Evolutionary conservation across 441 rosid species (phyloP), one percentile per base, ranked within the genome.

Genomic region (Flueggea neowawraea): DNA sequence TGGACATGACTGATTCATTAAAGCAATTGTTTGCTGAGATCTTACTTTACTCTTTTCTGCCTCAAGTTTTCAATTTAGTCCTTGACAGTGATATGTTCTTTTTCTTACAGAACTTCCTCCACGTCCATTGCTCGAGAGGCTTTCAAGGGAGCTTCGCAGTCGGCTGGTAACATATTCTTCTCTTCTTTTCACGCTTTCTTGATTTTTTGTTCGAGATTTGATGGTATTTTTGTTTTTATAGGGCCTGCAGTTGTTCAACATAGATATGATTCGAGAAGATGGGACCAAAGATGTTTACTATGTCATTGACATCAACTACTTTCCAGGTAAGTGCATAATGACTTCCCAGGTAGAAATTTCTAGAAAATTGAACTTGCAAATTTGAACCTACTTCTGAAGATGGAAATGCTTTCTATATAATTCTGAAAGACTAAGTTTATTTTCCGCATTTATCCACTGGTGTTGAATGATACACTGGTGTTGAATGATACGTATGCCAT

Each of bases 241-340:
- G 98, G 98, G 96, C 57, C 88, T 92, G 28, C 84, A 55, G 39
- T 79, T 92, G 81, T 92, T 92, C 83, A 92, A 92, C 81, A 81
- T 92, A 65, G 97, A 92, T 68, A 83, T 92, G 91, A 90, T 90
- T 49, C 83, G 96, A 8, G 92, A 90, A 74, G 81, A 88, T 67
- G 98, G 89, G 67, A 81, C 85, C 55, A 80, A 76, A 69, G 86
- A 88, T 55, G 55, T 58, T 54, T 92, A 80, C 74, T 88, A 86
- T 60, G 98, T 90, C 67, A 83, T 92, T 17, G 98, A 87, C 83
- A 87, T 87, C 69, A 87, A 87, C 74, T 87, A 85, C 77, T 87
- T 87, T 68, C 94, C 94, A 53, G 94, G 94, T 64, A 80, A 72
- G 85, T 81, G 52, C 16, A 44, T 12, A 16, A 8, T 1, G 28